A percentile compares a stretch with the other conserved stretches of the same genome.
phyloP scores from a whole-genome alignment of 2,329 filamentous ascomycete genomes.

The Didymella pinodella region DNA sequence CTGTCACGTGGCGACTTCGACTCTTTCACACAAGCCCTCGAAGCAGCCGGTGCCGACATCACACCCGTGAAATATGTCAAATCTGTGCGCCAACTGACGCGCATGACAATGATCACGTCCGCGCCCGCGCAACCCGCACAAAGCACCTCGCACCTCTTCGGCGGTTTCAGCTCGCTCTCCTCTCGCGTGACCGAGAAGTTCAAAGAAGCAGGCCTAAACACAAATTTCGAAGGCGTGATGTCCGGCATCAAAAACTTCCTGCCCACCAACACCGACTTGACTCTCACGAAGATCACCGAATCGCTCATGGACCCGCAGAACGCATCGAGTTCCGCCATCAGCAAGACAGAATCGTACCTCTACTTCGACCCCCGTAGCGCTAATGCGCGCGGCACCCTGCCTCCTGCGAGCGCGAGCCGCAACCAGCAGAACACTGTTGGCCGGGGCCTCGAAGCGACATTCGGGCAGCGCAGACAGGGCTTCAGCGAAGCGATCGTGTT shows the following conservation, averaged over 20 bases:
- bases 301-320: conserved; percentile 96
- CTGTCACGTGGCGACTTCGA: conserved; percentile 82
- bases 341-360: conserved; percentile 94
- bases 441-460: conserved; percentile 77
- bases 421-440: conserved; percentile 53
- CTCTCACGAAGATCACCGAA: conserved; percentile 96
- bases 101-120: conserved; percentile 97
- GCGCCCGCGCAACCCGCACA: conserved; percentile 72
- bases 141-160: conserved; percentile 81
- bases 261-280: conserved; percentile 94
- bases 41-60: conserved; percentile 76
- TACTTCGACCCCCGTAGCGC: conserved; percentile 97
- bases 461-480: conserved; percentile 88
- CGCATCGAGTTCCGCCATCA: conserved; percentile 88
- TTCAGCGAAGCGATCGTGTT: conserved; percentile 94
- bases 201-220: conserved; percentile 84
- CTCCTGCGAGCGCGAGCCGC: conserved; percentile 71
- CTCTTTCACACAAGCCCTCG: conserved; percentile 84
- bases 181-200: conserved; percentile 92
- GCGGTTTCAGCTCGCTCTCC: conserved; percentile 90
- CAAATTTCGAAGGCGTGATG: conserved; percentile 92
- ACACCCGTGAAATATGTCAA: conserved; percentile 82
- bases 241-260: conserved; percentile 98
- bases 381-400: conserved; percentile 91
- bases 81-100: conserved; percentile 86